Evolutionary conservation across 2,329 filamentous ascomycete genomes (phyloP).

Genomic region (Fusarium sambucinum): DNA sequence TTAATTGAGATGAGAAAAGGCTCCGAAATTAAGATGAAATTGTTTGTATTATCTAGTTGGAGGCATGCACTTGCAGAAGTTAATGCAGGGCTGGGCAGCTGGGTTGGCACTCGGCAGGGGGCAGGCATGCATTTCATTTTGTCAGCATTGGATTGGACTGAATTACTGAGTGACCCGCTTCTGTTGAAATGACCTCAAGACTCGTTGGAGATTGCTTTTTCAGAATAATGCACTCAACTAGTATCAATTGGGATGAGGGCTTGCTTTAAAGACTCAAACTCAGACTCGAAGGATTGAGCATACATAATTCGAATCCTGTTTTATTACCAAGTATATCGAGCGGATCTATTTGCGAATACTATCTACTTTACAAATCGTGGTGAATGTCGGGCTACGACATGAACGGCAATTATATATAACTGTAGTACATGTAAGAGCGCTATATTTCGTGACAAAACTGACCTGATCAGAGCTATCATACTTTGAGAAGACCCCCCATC

Average conservation of each 20-base stretch:
- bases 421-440: too few relatives aligned
- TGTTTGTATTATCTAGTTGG: not conserved
- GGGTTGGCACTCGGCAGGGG: not conserved
- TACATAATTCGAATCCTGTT: not conserved
- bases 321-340: not conserved
- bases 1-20: conserved; percentile 33
- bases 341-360: not conserved
- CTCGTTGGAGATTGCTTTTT: conserved; percentile 41
- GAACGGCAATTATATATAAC: not conserved
- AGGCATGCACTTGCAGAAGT: conserved; percentile 15
- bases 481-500: too few relatives aligned
- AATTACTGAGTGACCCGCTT: conserved; percentile 40
- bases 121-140: conserved; percentile 2
- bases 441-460: too few relatives aligned
- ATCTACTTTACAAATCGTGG: conserved; percentile 5
- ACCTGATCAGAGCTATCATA: too few relatives aligned
- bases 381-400: conserved; percentile 7
- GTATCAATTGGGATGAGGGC: conserved; percentile 24
- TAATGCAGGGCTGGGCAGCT: conserved; percentile 40
- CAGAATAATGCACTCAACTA: conserved; percentile 29
- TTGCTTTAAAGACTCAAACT: not conserved
- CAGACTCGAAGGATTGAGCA: not conserved
- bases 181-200: conserved; percentile 41
- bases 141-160: conserved; percentile 3
- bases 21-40: conserved; percentile 29